phyloP scores from a whole-genome alignment of 305 asterid genomes.

The Fraxinus albicans region DNA sequence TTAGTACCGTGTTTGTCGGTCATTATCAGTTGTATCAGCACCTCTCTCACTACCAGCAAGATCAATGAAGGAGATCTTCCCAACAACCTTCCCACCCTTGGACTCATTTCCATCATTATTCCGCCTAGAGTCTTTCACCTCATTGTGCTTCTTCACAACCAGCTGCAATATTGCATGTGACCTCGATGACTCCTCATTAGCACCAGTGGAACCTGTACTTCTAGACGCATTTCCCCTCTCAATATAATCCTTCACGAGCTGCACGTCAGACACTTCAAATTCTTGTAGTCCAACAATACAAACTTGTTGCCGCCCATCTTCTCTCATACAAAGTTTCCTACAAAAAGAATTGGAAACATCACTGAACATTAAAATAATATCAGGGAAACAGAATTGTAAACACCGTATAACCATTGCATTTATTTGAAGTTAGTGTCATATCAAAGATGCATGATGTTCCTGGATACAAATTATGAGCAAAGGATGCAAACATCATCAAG shows the following conservation, averaged over 20 bases:
- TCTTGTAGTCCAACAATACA: conserved; percentile 99
- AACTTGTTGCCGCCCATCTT: conserved; percentile 97
- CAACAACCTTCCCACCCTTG: conserved; percentile 56
- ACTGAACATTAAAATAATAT: neutral
- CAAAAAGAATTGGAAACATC: conserved; percentile 20
- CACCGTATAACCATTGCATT: neutral
- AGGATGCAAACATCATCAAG: conserved; percentile 11
- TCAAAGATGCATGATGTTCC: conserved; percentile 1
- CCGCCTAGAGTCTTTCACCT: conserved; percentile 79
- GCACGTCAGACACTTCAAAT: conserved; percentile 98
- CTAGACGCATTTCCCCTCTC: conserved; percentile 95
- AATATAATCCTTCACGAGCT: conserved; percentile 89
- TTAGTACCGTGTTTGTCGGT: conserved; percentile 69
- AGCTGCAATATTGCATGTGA: conserved; percentile 98
- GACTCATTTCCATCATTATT: conserved; percentile 78
- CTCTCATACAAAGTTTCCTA: conserved; percentile 97
- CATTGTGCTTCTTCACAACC: conserved; percentile 86
- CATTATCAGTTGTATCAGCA: conserved; percentile 99
- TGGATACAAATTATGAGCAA: neutral
- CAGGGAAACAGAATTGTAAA: neutral
- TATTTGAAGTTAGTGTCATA: neutral
- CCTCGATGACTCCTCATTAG: conserved; percentile 98
- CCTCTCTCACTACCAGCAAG: conserved; percentile 99
- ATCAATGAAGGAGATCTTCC: conserved; percentile 72
- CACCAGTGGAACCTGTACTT: conserved; percentile 99